A percentile compares a stretch with the other conserved stretches of the same genome.
phyloP scores from a whole-genome alignment of 495 filamentous ascomycete genomes.

The Penicillium salamii region DNA sequence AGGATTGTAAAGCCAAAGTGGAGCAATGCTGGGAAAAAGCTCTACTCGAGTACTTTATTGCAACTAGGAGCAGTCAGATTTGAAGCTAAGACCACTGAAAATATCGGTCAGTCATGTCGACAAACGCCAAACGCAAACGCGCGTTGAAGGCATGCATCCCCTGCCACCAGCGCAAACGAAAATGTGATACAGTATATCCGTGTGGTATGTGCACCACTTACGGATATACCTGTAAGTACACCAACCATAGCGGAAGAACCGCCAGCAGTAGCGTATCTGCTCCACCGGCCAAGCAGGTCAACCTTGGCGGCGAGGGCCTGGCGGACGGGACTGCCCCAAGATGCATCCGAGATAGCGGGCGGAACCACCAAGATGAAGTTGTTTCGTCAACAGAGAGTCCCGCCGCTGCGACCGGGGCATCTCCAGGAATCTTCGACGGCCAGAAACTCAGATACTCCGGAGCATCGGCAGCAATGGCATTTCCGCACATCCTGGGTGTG shows the following conservation, averaged over 20 bases:
- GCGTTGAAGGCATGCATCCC: conserved; percentile 31
- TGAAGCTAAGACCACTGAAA: too few species aligned
- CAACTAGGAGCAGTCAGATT: too few species aligned
- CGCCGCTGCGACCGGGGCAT: conserved; percentile 12
- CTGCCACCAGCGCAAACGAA: conserved; percentile 36
- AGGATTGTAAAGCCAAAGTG: too few species aligned
- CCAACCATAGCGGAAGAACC: conserved; percentile 11
- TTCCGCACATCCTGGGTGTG: conserved; percentile 30
- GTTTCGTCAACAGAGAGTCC: conserved; percentile 19
- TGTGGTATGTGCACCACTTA: conserved; percentile 31
- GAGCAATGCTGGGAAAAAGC: too few species aligned
- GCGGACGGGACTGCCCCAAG: too few species aligned
- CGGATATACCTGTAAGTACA: conserved; percentile 29
- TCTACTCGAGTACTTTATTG: too few species aligned
- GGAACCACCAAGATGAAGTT: too few species aligned
- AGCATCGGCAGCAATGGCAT: conserved; percentile 32
- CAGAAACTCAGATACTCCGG: conserved; percentile 30
- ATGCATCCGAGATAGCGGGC: conserved; percentile 1
- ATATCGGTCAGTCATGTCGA: conserved; percentile 30
- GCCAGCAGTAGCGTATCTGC: not conserved
- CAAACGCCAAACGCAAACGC: conserved; percentile 28
- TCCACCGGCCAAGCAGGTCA: conserved; percentile 12
- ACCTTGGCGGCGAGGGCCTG: too few species aligned
- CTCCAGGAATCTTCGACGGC: conserved; percentile 29
- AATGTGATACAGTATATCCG: conserved; percentile 29